Evolutionary conservation across 371 early-diverging fungal genomes (phyloP), one percentile per base, ranked within the genome.

Genomic region (Apophysomyces trapeziformis): DNA sequence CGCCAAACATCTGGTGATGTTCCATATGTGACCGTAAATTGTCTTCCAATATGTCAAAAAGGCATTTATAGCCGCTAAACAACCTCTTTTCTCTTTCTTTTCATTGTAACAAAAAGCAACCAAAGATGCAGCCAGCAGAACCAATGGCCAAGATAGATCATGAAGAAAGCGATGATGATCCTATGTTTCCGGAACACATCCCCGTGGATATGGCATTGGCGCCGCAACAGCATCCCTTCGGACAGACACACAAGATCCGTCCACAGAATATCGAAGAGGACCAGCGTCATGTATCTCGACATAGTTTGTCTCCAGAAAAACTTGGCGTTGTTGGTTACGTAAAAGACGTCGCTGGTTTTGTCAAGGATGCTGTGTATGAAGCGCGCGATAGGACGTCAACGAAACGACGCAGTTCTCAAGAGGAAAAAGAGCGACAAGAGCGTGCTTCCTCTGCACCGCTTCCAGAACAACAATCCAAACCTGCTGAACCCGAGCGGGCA

Each of bases 291-390:
- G 26, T 74, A 18, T 60, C 76, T 32, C 73, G 72, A 43, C 84
- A 81, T 44, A 77, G 76, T 38, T 68, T 81, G 18, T 77, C 80
- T 3, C 81, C 81, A 2, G 81, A 78, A 46, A 76, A 84, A 36
- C 61, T 81, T 4, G 84, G 84, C 18, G 70, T 81, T 0, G 78
- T 72, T 13, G 81, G 81, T 7, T 81, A 81, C 67, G 77, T 84
- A 18, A 79, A 72, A 63, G 82, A 81, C 68, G 84, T 80, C 0
- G 82, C 79, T 47, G 79, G 81, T 0, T 80, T 81, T 70, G 75
- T 79, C 38, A 78, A 76, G 39, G 83, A 82, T 41, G 76, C 62
- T 7, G 72, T 76, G 5, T 63, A 82, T 21, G 75, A 74, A 63
- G 59, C 65, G 38, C 64, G 69, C 18, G 65, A 73, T 16, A 41